phyloP scores from a whole-genome alignment of 2,329 filamentous ascomycete species.

The Gliomastix tumulicola region DNA sequence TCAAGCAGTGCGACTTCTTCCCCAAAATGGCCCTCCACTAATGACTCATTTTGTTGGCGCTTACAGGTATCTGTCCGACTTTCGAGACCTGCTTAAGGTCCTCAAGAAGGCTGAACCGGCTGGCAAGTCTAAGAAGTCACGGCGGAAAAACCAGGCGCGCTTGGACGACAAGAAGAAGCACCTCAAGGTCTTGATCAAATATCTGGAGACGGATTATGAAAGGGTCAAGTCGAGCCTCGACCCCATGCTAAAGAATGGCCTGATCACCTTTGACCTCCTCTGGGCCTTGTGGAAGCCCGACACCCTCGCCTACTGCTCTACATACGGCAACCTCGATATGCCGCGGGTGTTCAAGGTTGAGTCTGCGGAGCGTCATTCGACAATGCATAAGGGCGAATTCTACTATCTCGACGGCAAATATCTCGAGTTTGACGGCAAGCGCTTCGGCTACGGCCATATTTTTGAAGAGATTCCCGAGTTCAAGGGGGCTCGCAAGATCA shows the following conservation, averaged over 20 bases:
- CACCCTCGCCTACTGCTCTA: constrained; percentile 69
- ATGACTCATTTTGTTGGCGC: no score
- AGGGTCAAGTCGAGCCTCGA: constrained; percentile 71
- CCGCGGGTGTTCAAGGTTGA: constrained; percentile 80
- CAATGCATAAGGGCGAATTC: constrained; percentile 65
- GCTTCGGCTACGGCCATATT: constrained; percentile 69
- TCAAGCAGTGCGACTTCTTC: no score
- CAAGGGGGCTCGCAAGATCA: constrained; percentile 77
- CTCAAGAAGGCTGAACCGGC: constrained; percentile 51
- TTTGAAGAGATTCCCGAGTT: constrained; percentile 66
- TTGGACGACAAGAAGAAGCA: constrained; percentile 53
- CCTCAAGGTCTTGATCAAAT: constrained; percentile 67
- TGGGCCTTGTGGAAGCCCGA: constrained; percentile 90
- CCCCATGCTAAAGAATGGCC: constrained; percentile 71
- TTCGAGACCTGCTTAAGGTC: constrained; percentile 56
- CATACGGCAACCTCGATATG: constrained; percentile 70
- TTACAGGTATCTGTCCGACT: constrained; percentile 66
- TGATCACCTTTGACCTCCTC: constrained; percentile 81
- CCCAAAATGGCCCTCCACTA: no score
- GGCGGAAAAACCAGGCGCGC: constrained; percentile 53
- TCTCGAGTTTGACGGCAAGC: constrained; percentile 83
- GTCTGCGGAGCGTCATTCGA: constrained; percentile 61
- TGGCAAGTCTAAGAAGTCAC: constrained; percentile 44
- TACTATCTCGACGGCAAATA: constrained; percentile 75
- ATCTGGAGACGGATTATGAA: constrained; percentile 76